Percentiles rank a stretch among this genome's conserved stretches.
These are phyloP conservation scores for Cercospora citrullina DNA, from an alignment of 2,329 filamentous ascomycete species.

Conservation along the genomic window DNA sequence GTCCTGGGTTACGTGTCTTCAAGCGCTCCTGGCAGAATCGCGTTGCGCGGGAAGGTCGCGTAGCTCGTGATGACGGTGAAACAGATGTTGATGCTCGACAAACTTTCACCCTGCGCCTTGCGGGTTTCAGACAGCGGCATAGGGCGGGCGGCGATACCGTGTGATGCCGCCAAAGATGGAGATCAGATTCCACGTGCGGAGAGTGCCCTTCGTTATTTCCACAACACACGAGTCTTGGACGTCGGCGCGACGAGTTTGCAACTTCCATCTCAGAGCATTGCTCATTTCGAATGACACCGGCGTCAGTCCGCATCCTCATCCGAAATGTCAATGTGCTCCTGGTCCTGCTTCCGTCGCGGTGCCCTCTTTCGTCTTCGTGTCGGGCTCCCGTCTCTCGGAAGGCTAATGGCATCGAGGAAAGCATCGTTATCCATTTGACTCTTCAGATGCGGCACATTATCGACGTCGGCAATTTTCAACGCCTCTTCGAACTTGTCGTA, in stretches of 20 bases:
- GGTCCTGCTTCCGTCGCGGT: slow-evolving; percentile 24
- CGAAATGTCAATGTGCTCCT: slow-evolving; percentile 29
- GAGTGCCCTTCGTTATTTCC: background rate
- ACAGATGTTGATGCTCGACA: background rate
- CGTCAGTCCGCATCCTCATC: slow-evolving; percentile 25
- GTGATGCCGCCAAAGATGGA: background rate
- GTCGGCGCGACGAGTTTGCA: background rate
- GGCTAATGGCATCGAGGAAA: slow-evolving; percentile 65
- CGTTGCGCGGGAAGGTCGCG: background rate
- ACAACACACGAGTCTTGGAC: background rate
- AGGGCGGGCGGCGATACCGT: background rate
- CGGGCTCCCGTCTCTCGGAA: slow-evolving; percentile 45
- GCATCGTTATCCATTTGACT: slow-evolving; percentile 58
- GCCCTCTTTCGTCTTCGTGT: slow-evolving; percentile 43
- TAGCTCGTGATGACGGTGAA: background rate
- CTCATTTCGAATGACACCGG: background rate
- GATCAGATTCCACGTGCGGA: background rate
- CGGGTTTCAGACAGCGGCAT: background rate
- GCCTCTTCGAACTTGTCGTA: slow-evolving; percentile 75
- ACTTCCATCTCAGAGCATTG: background rate
- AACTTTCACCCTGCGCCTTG: background rate
- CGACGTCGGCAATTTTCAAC: slow-evolving; percentile 59
- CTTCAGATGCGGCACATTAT: slow-evolving; percentile 51
- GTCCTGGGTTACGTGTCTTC: background rate
- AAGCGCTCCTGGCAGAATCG: background rate